Evolutionary conservation across 495 filamentous ascomycete species (phyloP).

Genomic region (Penicillium paradoxum): DNA sequence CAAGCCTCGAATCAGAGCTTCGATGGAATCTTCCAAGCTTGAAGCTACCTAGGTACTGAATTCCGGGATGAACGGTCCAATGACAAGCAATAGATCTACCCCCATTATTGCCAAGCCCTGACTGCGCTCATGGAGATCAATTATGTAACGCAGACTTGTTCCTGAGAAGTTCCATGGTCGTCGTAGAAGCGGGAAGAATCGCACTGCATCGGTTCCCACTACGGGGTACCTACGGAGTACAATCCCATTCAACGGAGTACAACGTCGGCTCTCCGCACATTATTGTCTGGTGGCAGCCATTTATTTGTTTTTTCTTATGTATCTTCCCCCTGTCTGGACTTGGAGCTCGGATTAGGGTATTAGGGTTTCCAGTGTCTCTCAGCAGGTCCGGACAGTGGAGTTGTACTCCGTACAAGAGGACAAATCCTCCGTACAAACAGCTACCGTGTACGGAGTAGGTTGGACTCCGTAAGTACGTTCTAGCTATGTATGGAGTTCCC

Average conservation of each 20-base stretch:
- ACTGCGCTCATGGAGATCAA: conserved; percentile 11
- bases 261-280: neutral
- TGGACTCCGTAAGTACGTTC: too few species aligned
- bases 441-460: too few species aligned
- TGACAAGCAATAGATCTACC: conserved; percentile 15
- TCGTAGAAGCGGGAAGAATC: conserved; percentile 9
- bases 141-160: conserved; percentile 23
- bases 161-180: conserved; percentile 7
- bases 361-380: too few species aligned
- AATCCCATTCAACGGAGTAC: too few species aligned
- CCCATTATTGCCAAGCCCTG: conserved; percentile 12
- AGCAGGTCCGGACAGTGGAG: too few species aligned
- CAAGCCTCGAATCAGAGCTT: conserved; percentile 3
- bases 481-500: neutral
- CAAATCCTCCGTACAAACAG: too few species aligned
- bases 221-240: neutral
- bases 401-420: too few species aligned
- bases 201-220: neutral
- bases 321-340: neutral
- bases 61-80: neutral
- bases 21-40: neutral
- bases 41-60: neutral
- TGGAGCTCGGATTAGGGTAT: neutral
- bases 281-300: conserved; percentile 9
- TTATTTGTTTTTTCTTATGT: conserved; percentile 3